These are phyloP conservation scores for Fraxinus cuspidata DNA, from an alignment of 257 asterid species.

Conservation along the genomic window DNA sequence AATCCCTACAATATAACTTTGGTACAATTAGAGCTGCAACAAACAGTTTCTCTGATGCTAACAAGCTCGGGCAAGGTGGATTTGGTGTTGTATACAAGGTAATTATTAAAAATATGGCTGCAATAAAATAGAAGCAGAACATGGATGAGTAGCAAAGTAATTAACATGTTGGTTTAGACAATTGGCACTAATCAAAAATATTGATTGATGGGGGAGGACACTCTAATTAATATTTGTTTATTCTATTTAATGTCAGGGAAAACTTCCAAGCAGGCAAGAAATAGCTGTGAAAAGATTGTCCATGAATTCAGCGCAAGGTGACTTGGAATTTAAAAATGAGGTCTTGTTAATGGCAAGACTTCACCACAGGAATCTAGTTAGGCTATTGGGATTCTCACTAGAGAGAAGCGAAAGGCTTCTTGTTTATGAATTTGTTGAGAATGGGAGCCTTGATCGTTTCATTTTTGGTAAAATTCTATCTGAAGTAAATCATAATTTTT, in stretches of 20 bases:
- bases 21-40: background rate
- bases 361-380: background rate
- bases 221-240: too few species aligned
- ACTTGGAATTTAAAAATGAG: slow-evolving; percentile 41
- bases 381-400: slow-evolving; percentile 4
- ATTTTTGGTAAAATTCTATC: background rate
- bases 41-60: background rate
- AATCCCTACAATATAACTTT: background rate
- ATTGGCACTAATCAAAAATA: too few species aligned
- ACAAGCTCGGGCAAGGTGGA: background rate
- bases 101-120: too few species aligned
- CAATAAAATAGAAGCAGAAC: too few species aligned
- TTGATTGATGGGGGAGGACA: too few species aligned
- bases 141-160: too few species aligned
- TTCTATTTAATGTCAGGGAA: slow-evolving; percentile 26
- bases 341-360: slow-evolving; percentile 19
- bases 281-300: slow-evolving; percentile 42
- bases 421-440: background rate
- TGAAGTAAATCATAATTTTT: background rate
- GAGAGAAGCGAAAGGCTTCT: slow-evolving; percentile 4
- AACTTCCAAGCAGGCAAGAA: slow-evolving; percentile 29
- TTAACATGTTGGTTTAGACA: too few species aligned
- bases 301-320: slow-evolving; percentile 34
- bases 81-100: background rate
- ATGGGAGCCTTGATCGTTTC: background rate